phyloP scores from a whole-genome alignment of 768 basidiomycete genomes.

The Russula abietina region DNA sequence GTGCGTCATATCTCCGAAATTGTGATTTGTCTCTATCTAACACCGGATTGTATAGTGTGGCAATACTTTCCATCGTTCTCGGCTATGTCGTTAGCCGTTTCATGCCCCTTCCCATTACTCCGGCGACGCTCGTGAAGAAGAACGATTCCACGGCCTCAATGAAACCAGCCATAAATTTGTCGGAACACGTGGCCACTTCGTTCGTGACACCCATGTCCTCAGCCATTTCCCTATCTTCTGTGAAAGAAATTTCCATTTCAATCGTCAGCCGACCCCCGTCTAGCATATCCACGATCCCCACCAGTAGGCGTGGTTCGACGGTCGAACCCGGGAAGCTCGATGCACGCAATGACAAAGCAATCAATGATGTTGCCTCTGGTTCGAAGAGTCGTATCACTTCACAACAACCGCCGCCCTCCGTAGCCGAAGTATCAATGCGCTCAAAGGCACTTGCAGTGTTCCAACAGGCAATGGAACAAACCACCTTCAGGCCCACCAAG shows the following conservation, averaged over 20 bases:
- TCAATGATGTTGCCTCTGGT: not conserved
- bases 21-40: constrained; percentile 1
- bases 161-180: constrained; percentile 21
- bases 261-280: constrained; percentile 13
- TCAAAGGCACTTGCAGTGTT: constrained; percentile 24
- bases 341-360: constrained; percentile 3
- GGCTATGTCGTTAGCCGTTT: constrained; percentile 41
- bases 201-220: constrained; percentile 18
- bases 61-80: constrained; percentile 62
- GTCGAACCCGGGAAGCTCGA: not conserved
- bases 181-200: constrained; percentile 4
- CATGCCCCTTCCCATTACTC: constrained; percentile 33
- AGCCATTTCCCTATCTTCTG: constrained; percentile 17
- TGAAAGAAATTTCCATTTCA: constrained; percentile 17
- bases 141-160: not conserved
- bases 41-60: constrained; percentile 43
- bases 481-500: not conserved
- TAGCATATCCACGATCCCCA: constrained; percentile 17
- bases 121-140: constrained; percentile 27
- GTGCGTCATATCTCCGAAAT: constrained; percentile 37
- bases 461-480: constrained; percentile 1
- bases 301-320: not conserved
- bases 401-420: constrained; percentile 16
- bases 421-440: constrained; percentile 15
- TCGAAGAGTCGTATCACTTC: constrained; percentile 12